phyloP scores from a whole-genome alignment of 192 early-diverging fungal genomes.

The Funneliformis mosseae region DNA sequence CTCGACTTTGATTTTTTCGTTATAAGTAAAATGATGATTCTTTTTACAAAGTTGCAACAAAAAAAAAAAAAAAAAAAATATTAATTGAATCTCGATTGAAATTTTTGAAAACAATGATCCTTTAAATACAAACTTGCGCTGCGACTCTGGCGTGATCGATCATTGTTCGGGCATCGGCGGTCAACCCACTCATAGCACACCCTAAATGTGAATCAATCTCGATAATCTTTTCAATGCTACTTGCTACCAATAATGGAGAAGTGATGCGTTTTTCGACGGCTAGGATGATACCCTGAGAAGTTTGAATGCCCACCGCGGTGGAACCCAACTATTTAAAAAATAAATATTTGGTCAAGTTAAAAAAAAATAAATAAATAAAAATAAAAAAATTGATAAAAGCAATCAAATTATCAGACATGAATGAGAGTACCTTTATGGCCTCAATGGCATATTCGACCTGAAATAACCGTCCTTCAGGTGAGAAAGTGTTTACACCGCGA shows the following conservation, averaged over 20 bases:
- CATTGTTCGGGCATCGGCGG: constrained; percentile 96
- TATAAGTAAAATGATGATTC: constrained; percentile 95
- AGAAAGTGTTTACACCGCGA: constrained; percentile 99
- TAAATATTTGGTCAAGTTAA: no score
- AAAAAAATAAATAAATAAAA: neutral
- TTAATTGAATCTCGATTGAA: neutral
- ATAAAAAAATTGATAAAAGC: neutral
- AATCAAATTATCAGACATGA: neutral
- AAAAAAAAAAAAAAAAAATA: neutral
- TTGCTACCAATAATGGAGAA: constrained; percentile 87
- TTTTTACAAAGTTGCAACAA: constrained; percentile 34
- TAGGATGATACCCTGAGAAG: constrained; percentile 88
- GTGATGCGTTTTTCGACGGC: constrained; percentile 98
- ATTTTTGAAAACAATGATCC: neutral
- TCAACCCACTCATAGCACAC: constrained; percentile 96
- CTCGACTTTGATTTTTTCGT: constrained; percentile 95
- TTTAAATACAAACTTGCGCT: constrained; percentile 72
- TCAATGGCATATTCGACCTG: constrained; percentile 99
- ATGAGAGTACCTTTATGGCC: constrained; percentile 86
- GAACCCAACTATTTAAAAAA: constrained; percentile 75
- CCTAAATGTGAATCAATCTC: constrained; percentile 96
- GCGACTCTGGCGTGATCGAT: constrained; percentile 97
- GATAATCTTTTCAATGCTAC: constrained; percentile 97
- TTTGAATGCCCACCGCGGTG: constrained; percentile 97
- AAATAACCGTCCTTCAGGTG: constrained; percentile 98